These are phyloP conservation scores for Mucor sp. DNA, from an alignment of 371 early-diverging fungal species.

Conservation along the genomic window DNA sequence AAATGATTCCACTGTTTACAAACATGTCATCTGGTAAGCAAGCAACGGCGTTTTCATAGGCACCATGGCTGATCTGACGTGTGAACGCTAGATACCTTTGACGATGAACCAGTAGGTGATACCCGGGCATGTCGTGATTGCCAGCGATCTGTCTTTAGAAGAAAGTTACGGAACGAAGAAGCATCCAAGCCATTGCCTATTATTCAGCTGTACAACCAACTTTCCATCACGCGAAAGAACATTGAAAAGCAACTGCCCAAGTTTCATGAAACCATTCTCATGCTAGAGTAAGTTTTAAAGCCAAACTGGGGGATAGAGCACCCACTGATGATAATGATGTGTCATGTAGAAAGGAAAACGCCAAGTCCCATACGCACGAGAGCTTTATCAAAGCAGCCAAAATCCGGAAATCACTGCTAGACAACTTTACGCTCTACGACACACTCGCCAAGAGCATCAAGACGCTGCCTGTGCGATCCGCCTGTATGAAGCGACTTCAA, in stretches of 20 bases:
- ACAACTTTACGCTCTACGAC: conserved; percentile 67
- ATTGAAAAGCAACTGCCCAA: conserved; percentile 60
- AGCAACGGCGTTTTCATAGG: not conserved
- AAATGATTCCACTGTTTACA: conserved; percentile 56
- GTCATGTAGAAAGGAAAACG: conserved; percentile 44
- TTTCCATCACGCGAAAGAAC: conserved; percentile 37
- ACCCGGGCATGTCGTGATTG: conserved; percentile 67
- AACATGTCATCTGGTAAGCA: conserved; percentile 58
- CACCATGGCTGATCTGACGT: not conserved
- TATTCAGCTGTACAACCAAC: conserved; percentile 50
- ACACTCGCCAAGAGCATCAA: conserved; percentile 63
- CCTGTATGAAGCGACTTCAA: conserved; percentile 65
- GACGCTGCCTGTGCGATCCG: conserved; percentile 46
- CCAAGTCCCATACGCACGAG: conserved; percentile 50
- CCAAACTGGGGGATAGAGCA: not conserved
- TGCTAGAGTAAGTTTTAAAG: conserved; percentile 50
- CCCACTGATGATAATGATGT: not conserved
- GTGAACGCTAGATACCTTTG: conserved; percentile 33
- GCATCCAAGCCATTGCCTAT: conserved; percentile 44
- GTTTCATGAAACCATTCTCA: conserved; percentile 60
- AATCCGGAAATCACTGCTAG: conserved; percentile 65
- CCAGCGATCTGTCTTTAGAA: conserved; percentile 55
- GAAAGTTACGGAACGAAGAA: conserved; percentile 52
- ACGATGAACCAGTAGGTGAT: conserved; percentile 60
- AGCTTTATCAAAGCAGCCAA: conserved; percentile 59